phyloP scores from a whole-genome alignment of 805 yeast species.

The Candida peoriensis region DNA sequence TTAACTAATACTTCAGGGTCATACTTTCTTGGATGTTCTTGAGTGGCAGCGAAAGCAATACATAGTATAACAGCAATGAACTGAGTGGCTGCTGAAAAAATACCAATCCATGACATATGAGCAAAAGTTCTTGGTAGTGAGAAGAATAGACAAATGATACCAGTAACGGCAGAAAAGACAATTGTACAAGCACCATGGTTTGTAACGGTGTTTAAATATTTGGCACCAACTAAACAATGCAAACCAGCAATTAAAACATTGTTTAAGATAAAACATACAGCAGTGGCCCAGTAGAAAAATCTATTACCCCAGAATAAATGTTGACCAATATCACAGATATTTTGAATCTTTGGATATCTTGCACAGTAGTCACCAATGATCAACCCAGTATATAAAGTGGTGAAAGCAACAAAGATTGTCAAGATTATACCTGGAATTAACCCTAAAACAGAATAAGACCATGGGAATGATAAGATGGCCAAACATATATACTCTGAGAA shows the following conservation, averaged over 20 bases:
- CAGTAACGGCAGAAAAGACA: slow-evolving; percentile 45
- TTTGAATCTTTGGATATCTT: slow-evolving; percentile 44
- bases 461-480: slow-evolving; percentile 63
- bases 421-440: slow-evolving; percentile 52
- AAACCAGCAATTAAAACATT: slow-evolving; percentile 55
- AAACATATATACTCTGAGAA: slow-evolving; percentile 57
- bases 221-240: slow-evolving; percentile 57
- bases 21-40: slow-evolving; percentile 41
- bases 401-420: slow-evolving; percentile 45
- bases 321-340: slow-evolving; percentile 57
- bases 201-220: slow-evolving; percentile 51
- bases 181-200: slow-evolving; percentile 47
- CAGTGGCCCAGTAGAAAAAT: slow-evolving; percentile 55
- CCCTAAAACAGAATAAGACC: slow-evolving; percentile 59
- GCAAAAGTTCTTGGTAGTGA: slow-evolving; percentile 56
- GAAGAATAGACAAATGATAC: slow-evolving; percentile 43
- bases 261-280: slow-evolving; percentile 47
- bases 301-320: slow-evolving; percentile 45
- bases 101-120: slow-evolving; percentile 44
- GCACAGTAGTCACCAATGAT: slow-evolving; percentile 51
- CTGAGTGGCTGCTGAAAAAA: slow-evolving; percentile 53
- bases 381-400: slow-evolving; percentile 52
- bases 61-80: slow-evolving; percentile 49
- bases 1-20: slow-evolving; percentile 34
- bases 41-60: slow-evolving; percentile 49